phyloP scores from a whole-genome alignment of 805 yeast genomes.

The Candida mattraensis region DNA sequence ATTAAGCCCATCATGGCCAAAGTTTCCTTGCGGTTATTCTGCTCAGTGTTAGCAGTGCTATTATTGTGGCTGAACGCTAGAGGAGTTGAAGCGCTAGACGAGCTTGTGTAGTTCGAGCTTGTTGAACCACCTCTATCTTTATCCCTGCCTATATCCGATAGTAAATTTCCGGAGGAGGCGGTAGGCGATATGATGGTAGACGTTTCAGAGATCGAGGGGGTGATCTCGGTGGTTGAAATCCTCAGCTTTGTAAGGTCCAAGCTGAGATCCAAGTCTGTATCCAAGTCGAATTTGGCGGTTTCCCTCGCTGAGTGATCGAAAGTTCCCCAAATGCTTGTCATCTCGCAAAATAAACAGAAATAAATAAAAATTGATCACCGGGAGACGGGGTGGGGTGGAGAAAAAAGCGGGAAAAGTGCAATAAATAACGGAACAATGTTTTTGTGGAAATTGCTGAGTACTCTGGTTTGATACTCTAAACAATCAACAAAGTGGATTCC shows the following conservation, averaged over 20 bases:
- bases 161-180: conserved; percentile 19
- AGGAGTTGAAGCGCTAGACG: conserved; percentile 1
- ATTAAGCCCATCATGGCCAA: conserved; percentile 26
- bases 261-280: conserved; percentile 11
- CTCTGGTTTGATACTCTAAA: too few relatives aligned
- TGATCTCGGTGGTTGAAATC: conserved; percentile 12
- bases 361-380: background rate
- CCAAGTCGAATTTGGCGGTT: conserved; percentile 9
- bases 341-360: conserved; percentile 8
- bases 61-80: conserved; percentile 1
- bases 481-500: too few relatives aligned
- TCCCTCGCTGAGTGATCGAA: conserved; percentile 11
- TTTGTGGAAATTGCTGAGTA: too few relatives aligned
- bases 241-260: conserved; percentile 12
- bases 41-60: too few relatives aligned
- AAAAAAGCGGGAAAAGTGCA: conserved; percentile 4
- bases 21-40: conserved; percentile 5
- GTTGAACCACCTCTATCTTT: conserved; percentile 4
- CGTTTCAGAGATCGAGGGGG: conserved; percentile 17
- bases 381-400: conserved; percentile 7
- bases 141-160: conserved; percentile 9
- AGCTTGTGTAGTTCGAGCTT: conserved; percentile 3
- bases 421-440: conserved; percentile 5
- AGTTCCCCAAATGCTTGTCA: conserved; percentile 18
- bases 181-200: conserved; percentile 20